Evolutionary conservation across 495 filamentous ascomycete species (phyloP).

Genomic region (Antarctomyces pellizariae): DNA sequence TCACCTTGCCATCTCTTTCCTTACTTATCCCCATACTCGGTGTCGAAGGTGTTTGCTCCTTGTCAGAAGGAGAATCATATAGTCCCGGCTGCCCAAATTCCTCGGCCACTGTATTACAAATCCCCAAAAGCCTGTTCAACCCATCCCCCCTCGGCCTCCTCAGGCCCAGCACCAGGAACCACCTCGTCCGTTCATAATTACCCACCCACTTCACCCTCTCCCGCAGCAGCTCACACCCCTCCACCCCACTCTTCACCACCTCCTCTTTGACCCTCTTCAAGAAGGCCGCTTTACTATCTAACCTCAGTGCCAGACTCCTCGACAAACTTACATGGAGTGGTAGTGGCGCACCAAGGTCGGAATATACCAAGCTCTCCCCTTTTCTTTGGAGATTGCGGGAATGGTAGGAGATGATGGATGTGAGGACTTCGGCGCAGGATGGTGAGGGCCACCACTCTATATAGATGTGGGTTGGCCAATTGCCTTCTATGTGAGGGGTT

Average conservation of each 20-base stretch:
- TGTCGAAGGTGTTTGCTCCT: constrained; percentile 1
- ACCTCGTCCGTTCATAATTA: constrained; percentile 52
- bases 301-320: constrained; percentile 36
- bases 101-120: constrained; percentile 37
- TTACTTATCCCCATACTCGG: not conserved
- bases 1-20: not conserved
- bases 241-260: constrained; percentile 10
- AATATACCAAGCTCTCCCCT: constrained; percentile 44
- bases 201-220: constrained; percentile 57
- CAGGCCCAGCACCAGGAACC: constrained; percentile 63
- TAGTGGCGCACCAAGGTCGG: constrained; percentile 51
- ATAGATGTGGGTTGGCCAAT: constrained; percentile 85
- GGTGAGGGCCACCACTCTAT: constrained; percentile 54
- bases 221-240: constrained; percentile 16
- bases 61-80: constrained; percentile 20
- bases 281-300: constrained; percentile 40
- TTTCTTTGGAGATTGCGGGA: too few relatives aligned
- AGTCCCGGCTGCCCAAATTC: constrained; percentile 47
- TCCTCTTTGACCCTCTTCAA: constrained; percentile 19
- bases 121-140: constrained; percentile 35
- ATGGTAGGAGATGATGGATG: not conserved
- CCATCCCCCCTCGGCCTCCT: constrained; percentile 15
- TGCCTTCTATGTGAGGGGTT: constrained; percentile 66
- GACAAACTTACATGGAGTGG: constrained; percentile 86
- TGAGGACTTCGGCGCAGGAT: not conserved